Evolutionary conservation across 2,329 filamentous ascomycete species (phyloP).

Genomic region (Pleochaeta shiraiana): DNA sequence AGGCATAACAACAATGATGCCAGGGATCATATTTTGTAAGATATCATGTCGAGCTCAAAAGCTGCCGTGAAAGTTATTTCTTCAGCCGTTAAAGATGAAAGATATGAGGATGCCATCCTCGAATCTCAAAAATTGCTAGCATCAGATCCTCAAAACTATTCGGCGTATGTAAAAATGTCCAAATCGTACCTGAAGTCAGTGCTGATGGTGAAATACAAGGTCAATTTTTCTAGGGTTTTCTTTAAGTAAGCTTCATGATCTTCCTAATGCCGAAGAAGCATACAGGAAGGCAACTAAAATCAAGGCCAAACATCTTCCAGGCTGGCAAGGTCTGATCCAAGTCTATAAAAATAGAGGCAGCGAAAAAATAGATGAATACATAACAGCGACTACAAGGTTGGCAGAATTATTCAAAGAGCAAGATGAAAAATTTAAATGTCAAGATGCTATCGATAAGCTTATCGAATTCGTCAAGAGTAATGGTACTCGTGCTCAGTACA

Average conservation of each 20-base stretch:
- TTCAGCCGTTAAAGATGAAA: slow-evolving; percentile 51
- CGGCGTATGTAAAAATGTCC: slow-evolving; percentile 34
- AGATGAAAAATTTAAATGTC: slow-evolving; percentile 40
- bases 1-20: not conserved
- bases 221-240: slow-evolving; percentile 78
- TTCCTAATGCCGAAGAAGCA: slow-evolving; percentile 50
- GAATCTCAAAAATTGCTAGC: slow-evolving; percentile 48
- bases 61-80: slow-evolving; percentile 62
- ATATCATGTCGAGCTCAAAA: slow-evolving; percentile 28
- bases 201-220: slow-evolving; percentile 21
- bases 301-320: slow-evolving; percentile 56
- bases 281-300: slow-evolving; percentile 52
- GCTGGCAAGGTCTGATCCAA: slow-evolving; percentile 76
- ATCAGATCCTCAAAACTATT: slow-evolving; percentile 58
- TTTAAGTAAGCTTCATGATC: slow-evolving; percentile 50
- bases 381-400: slow-evolving; percentile 47
- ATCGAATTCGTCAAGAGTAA: slow-evolving; percentile 49
- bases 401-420: slow-evolving; percentile 50
- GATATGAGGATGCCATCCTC: slow-evolving; percentile 53
- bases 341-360: slow-evolving; percentile 60
- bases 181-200: not conserved
- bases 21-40: not conserved
- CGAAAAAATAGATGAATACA: slow-evolving; percentile 51
- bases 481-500: slow-evolving; percentile 52
- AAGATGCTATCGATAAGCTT: slow-evolving; percentile 59